phyloP scores from a whole-genome alignment of 345 rosid genomes.

The Sonneratia caseolaris region DNA sequence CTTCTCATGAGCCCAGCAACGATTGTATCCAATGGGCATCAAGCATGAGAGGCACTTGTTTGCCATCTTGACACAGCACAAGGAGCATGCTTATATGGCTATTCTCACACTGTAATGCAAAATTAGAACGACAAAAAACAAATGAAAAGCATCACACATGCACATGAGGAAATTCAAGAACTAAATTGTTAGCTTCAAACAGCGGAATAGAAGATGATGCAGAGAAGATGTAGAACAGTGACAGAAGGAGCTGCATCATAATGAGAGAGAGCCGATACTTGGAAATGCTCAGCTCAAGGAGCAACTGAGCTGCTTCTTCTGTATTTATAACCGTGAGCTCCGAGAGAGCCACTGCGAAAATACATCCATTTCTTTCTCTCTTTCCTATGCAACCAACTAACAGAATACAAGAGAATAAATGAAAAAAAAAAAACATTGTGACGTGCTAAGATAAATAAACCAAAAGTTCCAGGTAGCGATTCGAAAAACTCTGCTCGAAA shows the following conservation, averaged over 20 bases:
- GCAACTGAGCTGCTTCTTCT: too few species aligned
- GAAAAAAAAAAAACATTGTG: neutral
- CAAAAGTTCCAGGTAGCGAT: neutral
- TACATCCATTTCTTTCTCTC: too few species aligned
- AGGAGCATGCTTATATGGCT: conserved; percentile 49
- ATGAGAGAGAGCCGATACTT: too few species aligned
- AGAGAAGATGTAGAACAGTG: too few species aligned
- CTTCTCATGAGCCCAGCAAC: conserved; percentile 51
- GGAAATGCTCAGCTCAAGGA: too few species aligned
- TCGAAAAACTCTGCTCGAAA: neutral
- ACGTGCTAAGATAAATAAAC: neutral
- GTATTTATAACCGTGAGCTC: too few species aligned
- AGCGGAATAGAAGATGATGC: too few species aligned
- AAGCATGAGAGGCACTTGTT: conserved; percentile 43
- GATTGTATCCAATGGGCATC: conserved; percentile 37
- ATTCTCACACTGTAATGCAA: conserved; percentile 42
- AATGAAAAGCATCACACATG: neutral
- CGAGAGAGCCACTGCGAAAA: too few species aligned
- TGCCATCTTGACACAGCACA: conserved; percentile 36
- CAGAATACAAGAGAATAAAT: neutral
- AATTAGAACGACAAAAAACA: neutral
- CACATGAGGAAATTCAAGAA: neutral
- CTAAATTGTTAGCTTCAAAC: neutral
- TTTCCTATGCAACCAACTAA: neutral
- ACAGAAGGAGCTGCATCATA: too few species aligned